These are phyloP conservation scores for Corymbia citriodora DNA, from an alignment of 441 rosid species.

Conservation along the genomic window DNA sequence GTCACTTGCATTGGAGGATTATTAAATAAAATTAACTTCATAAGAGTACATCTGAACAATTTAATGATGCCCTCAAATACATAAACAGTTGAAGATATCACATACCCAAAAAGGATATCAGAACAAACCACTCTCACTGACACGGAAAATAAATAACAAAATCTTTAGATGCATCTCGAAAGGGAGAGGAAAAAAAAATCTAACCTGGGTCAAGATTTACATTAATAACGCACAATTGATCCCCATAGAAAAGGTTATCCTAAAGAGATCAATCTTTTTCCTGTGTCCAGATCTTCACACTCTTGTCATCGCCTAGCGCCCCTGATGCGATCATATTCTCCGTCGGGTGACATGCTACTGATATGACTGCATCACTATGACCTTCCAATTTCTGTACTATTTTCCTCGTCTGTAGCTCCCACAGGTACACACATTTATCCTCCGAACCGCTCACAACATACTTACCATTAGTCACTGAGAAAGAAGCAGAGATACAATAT, in stretches of 20 bases:
- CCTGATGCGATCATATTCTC: conserved; percentile 87
- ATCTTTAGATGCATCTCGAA: not conserved
- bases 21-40: not conserved
- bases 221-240: not conserved
- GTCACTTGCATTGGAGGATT: not conserved
- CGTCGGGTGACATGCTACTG: conserved; percentile 78
- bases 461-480: conserved; percentile 78
- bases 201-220: not conserved
- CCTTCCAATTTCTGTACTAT: conserved; percentile 91
- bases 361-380: conserved; percentile 73
- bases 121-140: not conserved
- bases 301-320: conserved; percentile 72
- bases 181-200: not conserved
- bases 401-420: conserved; percentile 84
- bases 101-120: not conserved
- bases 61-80: not conserved
- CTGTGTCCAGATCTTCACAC: conserved; percentile 83
- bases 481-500: conserved; percentile 63
- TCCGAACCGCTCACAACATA: conserved; percentile 85
- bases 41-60: not conserved
- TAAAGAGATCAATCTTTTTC: conserved; percentile 34
- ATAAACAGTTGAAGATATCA: not conserved
- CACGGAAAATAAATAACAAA: not conserved
- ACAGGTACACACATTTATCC: conserved; percentile 71
- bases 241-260: not conserved